Conservation (phyloP, 1,284 basidiomycete genomes). For the Butyriboletus appendiculatus region DNA sequence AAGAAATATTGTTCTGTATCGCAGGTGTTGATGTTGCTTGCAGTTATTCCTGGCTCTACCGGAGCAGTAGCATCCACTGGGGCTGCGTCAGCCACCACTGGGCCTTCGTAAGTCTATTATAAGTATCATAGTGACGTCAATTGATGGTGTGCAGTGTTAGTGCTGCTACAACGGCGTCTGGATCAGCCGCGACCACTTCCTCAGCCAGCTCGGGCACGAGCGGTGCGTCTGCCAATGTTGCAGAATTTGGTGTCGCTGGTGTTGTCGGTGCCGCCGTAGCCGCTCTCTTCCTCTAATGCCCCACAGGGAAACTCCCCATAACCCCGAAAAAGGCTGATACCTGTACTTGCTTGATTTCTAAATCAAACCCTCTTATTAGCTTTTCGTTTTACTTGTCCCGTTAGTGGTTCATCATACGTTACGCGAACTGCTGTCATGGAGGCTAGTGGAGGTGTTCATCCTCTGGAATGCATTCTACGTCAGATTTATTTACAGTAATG, state of each 20-base stretch:
- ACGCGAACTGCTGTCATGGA: slow-evolving; percentile 8
- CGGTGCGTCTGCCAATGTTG: slow-evolving; percentile 36
- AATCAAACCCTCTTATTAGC: slow-evolving; percentile 12
- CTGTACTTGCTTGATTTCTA: slow-evolving; percentile 14
- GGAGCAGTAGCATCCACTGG: slow-evolving; percentile 19
- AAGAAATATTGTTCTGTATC: neutral
- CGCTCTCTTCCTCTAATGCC: slow-evolving; percentile 40
- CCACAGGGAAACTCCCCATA: neutral
- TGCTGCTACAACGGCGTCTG: slow-evolving; percentile 3
- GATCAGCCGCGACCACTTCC: slow-evolving; percentile 18
- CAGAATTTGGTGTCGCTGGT: slow-evolving; percentile 44
- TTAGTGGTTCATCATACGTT: slow-evolving; percentile 19
- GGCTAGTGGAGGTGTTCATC: neutral
- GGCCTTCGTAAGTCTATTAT: slow-evolving; percentile 21
- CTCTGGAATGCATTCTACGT: neutral
- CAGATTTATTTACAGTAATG: slow-evolving; percentile 7
- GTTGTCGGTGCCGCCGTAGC: slow-evolving; percentile 47
- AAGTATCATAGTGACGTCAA: slow-evolving; percentile 1
- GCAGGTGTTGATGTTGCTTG: slow-evolving; percentile 10
- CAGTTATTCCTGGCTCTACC: slow-evolving; percentile 23
- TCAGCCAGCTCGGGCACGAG: slow-evolving; percentile 17
- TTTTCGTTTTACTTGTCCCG: slow-evolving; percentile 8
- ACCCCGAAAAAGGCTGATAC: slow-evolving; percentile 21
- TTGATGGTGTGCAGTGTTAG: slow-evolving; percentile 7
- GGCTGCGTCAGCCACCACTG: slow-evolving; percentile 3